Evolutionary conservation across 2,329 filamentous ascomycete genomes (phyloP).

Genomic region (Colletotrichum tabaci): DNA sequence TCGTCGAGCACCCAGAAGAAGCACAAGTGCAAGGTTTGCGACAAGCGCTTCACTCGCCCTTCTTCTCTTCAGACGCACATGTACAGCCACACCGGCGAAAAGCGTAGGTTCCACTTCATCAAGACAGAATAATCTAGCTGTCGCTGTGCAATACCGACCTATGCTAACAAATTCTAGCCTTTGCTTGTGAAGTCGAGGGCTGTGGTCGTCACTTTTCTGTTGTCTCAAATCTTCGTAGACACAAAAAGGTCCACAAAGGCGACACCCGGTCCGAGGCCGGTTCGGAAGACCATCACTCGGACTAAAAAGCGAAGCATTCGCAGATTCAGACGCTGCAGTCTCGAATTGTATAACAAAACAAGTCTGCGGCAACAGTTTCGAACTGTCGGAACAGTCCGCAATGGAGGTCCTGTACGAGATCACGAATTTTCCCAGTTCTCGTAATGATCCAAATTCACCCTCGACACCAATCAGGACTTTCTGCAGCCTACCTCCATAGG

Average conservation of each 20-base stretch:
- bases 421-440: conserved; percentile 41
- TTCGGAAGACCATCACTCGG: conserved; percentile 75
- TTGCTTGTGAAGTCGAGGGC: conserved; percentile 93
- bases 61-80: conserved; percentile 97
- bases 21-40: conserved; percentile 99
- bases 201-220: conserved; percentile 98
- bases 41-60: conserved; percentile 95
- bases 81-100: conserved; percentile 98
- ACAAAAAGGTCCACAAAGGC: conserved; percentile 96
- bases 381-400: conserved; percentile 8
- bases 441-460: conserved; percentile 37
- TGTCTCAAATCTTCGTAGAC: conserved; percentile 93
- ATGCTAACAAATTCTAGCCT: conserved; percentile 71
- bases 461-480: conserved; percentile 24
- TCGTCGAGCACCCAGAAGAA: conserved; percentile 98
- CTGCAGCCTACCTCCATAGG: conserved; percentile 4
- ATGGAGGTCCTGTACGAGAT: conserved; percentile 35
- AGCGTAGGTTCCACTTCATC: conserved; percentile 78
- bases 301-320: conserved; percentile 53
- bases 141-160: neutral
- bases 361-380: neutral
- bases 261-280: conserved; percentile 75
- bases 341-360: conserved; percentile 1
- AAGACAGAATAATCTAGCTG: neutral
- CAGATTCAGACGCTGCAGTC: neutral